phyloP scores from a whole-genome alignment of 805 yeast genomes.

The Candida lessepsii region DNA sequence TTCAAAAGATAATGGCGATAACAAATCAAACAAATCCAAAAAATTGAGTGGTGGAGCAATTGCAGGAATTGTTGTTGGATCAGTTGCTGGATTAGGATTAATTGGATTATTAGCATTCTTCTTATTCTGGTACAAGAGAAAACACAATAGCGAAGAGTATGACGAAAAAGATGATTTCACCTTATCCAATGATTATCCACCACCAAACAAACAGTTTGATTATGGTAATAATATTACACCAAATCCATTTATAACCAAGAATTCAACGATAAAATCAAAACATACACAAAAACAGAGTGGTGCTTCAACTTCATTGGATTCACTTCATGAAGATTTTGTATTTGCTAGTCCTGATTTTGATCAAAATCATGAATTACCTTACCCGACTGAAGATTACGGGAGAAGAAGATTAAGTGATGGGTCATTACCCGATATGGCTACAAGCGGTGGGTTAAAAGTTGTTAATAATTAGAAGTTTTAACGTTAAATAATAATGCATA shows the following conservation, averaged over 20 bases:
- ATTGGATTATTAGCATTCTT: slow-evolving; percentile 38
- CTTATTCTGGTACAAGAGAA: slow-evolving; percentile 40
- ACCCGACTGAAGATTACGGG: slow-evolving; percentile 33
- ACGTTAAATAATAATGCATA: slow-evolving; percentile 8
- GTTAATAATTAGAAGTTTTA: slow-evolving; percentile 33
- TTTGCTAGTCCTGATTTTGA: slow-evolving; percentile 14
- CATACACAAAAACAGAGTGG: slow-evolving; percentile 17
- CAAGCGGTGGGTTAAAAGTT: slow-evolving; percentile 51
- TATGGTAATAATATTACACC: slow-evolving; percentile 15
- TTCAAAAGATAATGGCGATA: slow-evolving; percentile 5
- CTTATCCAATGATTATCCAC: slow-evolving; percentile 21
- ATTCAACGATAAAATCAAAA: slow-evolving; percentile 20
- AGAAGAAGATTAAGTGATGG: slow-evolving; percentile 54
- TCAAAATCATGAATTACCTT: slow-evolving; percentile 11
- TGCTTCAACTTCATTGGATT: slow-evolving; percentile 19
- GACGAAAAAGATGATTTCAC: slow-evolving; percentile 42
- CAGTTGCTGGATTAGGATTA: slow-evolving; percentile 35
- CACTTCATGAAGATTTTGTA: slow-evolving; percentile 23
- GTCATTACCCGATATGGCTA: slow-evolving; percentile 50
- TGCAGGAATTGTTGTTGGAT: slow-evolving; percentile 44
- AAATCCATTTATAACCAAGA: slow-evolving; percentile 25
- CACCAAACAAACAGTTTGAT: slow-evolving; percentile 20
- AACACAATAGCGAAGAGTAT: slow-evolving; percentile 32
- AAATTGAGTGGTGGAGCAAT: slow-evolving; percentile 39
- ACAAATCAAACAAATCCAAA: slow-evolving; percentile 2